Evolutionary conservation across 2,329 filamentous ascomycete species (phyloP).

Genomic region (Xenosphaeropsis pyriputrescens): DNA sequence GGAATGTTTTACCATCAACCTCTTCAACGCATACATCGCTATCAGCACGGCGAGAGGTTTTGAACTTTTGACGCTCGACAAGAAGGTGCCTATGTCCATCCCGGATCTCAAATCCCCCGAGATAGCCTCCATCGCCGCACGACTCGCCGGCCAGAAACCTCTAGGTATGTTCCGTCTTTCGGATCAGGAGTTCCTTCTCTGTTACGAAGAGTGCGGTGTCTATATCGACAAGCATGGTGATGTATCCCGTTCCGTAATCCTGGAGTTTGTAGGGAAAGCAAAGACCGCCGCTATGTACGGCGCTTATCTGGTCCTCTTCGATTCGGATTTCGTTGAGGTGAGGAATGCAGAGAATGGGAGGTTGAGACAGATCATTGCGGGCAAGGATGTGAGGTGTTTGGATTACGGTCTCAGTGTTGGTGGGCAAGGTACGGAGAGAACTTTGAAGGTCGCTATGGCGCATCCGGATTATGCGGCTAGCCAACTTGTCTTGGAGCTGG

Average conservation of each 20-base stretch:
- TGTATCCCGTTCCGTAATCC: conserved; percentile 82
- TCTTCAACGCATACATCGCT: conserved; percentile 89
- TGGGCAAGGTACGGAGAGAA: conserved; percentile 23
- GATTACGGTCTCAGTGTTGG: conserved; percentile 62
- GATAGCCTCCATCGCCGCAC: conserved; percentile 71
- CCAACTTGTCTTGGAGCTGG: conserved; percentile 82
- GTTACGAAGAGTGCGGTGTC: conserved; percentile 91
- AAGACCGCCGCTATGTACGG: conserved; percentile 79
- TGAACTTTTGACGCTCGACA: conserved; percentile 91
- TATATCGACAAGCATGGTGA: conserved; percentile 98
- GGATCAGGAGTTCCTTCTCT: conserved; percentile 82
- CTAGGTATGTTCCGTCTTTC: conserved; percentile 94
- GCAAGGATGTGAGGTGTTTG: conserved; percentile 75
- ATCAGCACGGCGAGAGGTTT: conserved; percentile 86
- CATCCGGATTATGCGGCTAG: conserved; percentile 75
- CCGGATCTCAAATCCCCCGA: conserved; percentile 70
- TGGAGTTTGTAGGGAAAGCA: conserved; percentile 96
- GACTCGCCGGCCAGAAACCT: conserved; percentile 70
- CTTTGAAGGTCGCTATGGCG: conserved; percentile 85
- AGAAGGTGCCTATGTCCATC: conserved; percentile 89
- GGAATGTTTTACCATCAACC: conserved; percentile 87
- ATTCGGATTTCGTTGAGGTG: conserved; percentile 93
- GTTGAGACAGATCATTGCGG: conserved; percentile 84
- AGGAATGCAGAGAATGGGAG: conserved; percentile 93
- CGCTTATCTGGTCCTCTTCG: conserved; percentile 84